Evolutionary conservation across 352 stramenopile genomes (phyloP).

Genomic region (Globisporangium uncinulatum): DNA sequence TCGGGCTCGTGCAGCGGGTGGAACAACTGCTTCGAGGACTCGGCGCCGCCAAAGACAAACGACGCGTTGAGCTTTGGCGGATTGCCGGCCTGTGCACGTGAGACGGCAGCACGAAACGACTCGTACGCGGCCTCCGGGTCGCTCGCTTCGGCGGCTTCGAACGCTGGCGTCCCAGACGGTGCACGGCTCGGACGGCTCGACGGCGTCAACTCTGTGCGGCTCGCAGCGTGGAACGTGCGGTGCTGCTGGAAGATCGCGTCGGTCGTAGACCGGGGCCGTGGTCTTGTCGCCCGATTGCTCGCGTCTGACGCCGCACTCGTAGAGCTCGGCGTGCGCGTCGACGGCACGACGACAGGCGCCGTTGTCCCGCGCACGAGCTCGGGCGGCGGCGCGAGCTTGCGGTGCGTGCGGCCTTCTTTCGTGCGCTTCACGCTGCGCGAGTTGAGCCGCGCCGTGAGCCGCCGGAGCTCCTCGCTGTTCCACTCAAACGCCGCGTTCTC

Average conservation of each 20-base stretch:
- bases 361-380: conserved; percentile 2
- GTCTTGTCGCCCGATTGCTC: neutral
- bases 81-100: conserved; percentile 13
- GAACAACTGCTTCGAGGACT: conserved; percentile 15
- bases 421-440: conserved; percentile 18
- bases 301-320: too few relatives aligned
- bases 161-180: neutral
- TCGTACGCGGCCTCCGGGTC: conserved; percentile 11
- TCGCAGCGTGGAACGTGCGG: neutral
- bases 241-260: conserved; percentile 11
- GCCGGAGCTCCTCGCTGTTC: conserved; percentile 32
- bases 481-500: conserved; percentile 20
- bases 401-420: conserved; percentile 15
- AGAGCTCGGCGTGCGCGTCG: neutral
- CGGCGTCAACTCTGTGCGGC: conserved; percentile 3
- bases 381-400: conserved; percentile 4
- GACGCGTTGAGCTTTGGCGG: conserved; percentile 17
- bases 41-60: conserved; percentile 23
- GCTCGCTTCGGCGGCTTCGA: conserved; percentile 5
- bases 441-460: conserved; percentile 17
- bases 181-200: neutral
- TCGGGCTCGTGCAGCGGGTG: conserved; percentile 15
- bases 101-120: conserved; percentile 12
- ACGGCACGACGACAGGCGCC: neutral
- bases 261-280: conserved; percentile 4